These are phyloP conservation scores for Mitragyna speciosa DNA, from an alignment of 257 asterid species.

Conservation along the genomic window DNA sequence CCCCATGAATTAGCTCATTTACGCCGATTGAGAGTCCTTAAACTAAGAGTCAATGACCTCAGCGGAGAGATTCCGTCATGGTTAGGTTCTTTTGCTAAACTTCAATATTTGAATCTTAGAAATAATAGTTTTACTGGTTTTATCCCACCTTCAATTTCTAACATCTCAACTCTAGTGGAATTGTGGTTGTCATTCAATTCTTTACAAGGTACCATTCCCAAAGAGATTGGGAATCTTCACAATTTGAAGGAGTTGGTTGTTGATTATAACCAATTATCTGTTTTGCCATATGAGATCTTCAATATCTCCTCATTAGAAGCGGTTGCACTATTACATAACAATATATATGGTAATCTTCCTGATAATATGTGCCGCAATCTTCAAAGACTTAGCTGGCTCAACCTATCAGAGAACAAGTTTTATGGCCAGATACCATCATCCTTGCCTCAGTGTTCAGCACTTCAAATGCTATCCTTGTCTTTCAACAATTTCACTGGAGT, in stretches of 20 bases:
- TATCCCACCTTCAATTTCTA: no score
- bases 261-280: no score
- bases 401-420: not conserved
- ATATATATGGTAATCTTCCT: not conserved
- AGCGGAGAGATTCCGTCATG: not conserved
- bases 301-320: not conserved
- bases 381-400: not conserved
- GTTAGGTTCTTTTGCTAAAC: not conserved
- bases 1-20: not conserved
- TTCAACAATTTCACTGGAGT: not conserved
- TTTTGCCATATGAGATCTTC: not conserved
- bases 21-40: not conserved
- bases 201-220: not conserved
- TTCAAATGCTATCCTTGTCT: not conserved
- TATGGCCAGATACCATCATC: not conserved
- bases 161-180: no score
- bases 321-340: not conserved
- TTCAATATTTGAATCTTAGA: not conserved
- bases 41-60: not conserved
- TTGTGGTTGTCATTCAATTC: no score
- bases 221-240: not conserved
- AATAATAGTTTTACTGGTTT: no score
- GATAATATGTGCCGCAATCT: not conserved
- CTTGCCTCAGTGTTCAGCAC: conserved; percentile 11
- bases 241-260: no score